A percentile compares a stretch with the other conserved stretches of the same genome.
phyloP scores from a whole-genome alignment of 2,329 filamentous ascomycete species.

The Tolypocladium capitatum region DNA sequence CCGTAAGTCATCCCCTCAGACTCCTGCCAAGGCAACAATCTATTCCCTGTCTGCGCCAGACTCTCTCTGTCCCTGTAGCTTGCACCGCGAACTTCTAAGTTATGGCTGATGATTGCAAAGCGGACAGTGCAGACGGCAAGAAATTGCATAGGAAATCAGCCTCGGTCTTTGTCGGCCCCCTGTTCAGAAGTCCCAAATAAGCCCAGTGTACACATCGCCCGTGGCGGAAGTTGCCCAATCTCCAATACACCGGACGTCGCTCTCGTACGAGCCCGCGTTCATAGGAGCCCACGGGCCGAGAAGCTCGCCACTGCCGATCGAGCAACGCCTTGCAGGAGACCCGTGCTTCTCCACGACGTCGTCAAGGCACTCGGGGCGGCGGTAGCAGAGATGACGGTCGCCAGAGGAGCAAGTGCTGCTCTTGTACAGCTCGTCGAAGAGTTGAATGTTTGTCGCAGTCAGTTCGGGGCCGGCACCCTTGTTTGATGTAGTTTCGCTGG shows the following conservation, averaged over 20 bases:
- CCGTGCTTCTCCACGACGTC: not conserved
- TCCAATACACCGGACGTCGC: not conserved
- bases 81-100: not conserved
- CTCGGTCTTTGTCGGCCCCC: not conserved
- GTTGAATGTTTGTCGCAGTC: constrained; percentile 1
- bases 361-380: not conserved
- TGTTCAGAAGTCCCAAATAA: not conserved
- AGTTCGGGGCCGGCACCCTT: not conserved
- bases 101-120: not conserved
- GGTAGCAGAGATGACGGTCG: not conserved
- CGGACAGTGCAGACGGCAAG: not conserved
- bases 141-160: not conserved
- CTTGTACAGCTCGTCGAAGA: not conserved
- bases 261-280: not conserved
- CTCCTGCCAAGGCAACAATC: not conserved
- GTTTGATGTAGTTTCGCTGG: not conserved
- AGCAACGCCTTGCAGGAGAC: not conserved
- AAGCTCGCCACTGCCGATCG: not conserved
- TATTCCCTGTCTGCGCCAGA: not conserved
- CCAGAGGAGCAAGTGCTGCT: not conserved
- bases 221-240: not conserved
- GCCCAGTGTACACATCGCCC: not conserved
- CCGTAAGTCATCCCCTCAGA: not conserved
- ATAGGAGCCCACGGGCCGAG: not conserved
- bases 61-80: not conserved